These are phyloP conservation scores for Collybia sordida DNA, from an alignment of 768 basidiomycete species.

Conservation along the genomic window DNA sequence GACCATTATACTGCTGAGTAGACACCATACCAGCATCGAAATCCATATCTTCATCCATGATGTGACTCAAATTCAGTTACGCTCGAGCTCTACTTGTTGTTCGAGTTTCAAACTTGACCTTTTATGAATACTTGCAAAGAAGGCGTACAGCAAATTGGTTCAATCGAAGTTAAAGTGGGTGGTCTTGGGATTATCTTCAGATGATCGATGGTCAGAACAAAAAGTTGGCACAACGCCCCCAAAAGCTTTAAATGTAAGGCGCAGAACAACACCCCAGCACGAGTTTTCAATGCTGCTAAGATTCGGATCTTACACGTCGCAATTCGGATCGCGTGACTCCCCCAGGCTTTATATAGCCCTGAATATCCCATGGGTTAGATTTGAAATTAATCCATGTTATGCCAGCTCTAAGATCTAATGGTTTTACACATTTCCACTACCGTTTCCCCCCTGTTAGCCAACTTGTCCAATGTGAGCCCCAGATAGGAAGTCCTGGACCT, in stretches of 20 bases:
- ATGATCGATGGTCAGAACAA: conserved; percentile 25
- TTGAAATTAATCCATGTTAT: too few relatives aligned
- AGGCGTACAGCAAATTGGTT: not conserved
- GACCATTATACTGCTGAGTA: conserved; percentile 32
- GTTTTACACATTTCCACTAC: conserved; percentile 27
- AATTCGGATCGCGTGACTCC: conserved; percentile 24
- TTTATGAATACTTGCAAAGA: conserved; percentile 8
- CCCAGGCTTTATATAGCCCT: not conserved
- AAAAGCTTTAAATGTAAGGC: conserved; percentile 18
- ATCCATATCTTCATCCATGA: conserved; percentile 83
- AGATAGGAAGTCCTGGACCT: conserved; percentile 46
- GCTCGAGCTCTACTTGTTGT: conserved; percentile 1
- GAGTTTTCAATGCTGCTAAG: conserved; percentile 30
- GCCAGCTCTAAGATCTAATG: conserved; percentile 10
- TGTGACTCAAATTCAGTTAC: conserved; percentile 17
- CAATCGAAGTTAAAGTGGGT: conserved; percentile 1
- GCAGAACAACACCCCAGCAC: conserved; percentile 19
- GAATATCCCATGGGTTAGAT: not conserved
- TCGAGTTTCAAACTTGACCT: conserved; percentile 7
- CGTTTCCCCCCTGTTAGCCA: conserved; percentile 65
- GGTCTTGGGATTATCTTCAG: conserved; percentile 10
- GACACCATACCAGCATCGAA: conserved; percentile 40
- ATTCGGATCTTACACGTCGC: conserved; percentile 48
- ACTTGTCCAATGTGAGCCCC: conserved; percentile 60
- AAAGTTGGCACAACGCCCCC: conserved; percentile 6